Evolutionary conservation across 345 rosid species (phyloP).

Genomic region (Lepidium didymum): DNA sequence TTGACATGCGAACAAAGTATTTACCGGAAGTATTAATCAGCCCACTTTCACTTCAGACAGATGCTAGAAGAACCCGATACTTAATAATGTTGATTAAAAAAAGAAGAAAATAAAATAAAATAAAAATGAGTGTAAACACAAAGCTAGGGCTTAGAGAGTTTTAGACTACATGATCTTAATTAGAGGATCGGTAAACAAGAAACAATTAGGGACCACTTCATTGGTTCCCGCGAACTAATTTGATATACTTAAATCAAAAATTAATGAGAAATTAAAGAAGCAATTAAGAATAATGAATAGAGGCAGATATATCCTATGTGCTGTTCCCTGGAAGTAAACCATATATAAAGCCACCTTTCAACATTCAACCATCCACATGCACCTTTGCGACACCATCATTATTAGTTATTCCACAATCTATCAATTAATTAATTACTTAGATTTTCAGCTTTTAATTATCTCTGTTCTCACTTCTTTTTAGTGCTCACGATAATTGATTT

Average conservation of each 20-base stretch:
- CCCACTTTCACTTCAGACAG: no score
- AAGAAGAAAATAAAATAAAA: no score
- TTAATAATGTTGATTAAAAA: no score
- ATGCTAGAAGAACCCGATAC: no score
- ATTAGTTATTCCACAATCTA: constrained; percentile 14
- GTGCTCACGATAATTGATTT: background rate
- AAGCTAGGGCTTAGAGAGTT: no score
- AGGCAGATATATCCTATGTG: constrained; percentile 25
- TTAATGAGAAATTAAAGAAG: constrained; percentile 10
- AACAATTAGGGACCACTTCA: constrained; percentile 26
- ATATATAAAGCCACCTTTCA: constrained; percentile 29
- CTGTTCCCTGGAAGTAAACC: constrained; percentile 29
- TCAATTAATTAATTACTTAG: constrained; percentile 4
- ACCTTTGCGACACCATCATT: constrained; percentile 40
- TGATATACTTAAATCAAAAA: background rate
- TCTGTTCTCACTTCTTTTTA: background rate
- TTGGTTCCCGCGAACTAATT: constrained; percentile 22
- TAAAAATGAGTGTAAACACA: no score
- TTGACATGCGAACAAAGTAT: no score
- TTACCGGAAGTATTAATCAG: no score
- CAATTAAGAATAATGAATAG: background rate
- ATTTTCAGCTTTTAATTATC: background rate
- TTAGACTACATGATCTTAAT: background rate
- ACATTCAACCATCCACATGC: constrained; percentile 36
- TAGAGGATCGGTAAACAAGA: constrained; percentile 31